Conservation (phyloP, 1,284 basidiomycete species). For the Phellopilus nigrolimitatus region DNA sequence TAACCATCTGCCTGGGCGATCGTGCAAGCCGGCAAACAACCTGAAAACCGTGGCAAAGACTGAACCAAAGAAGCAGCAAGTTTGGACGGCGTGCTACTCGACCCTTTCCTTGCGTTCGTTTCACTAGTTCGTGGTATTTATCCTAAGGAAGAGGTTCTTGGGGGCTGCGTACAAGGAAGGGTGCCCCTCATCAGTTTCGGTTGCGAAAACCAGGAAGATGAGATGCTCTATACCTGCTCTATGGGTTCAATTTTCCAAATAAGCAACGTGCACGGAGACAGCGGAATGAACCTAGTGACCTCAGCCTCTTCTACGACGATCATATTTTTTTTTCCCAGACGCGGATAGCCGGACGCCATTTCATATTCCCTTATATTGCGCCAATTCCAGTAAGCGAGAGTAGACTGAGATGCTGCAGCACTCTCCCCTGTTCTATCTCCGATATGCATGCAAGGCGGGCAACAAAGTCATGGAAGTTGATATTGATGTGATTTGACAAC, state of each 20-base stretch:
- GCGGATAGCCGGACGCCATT: no score
- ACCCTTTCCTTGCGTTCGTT: not conserved
- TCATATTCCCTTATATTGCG: no score
- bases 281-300: not conserved
- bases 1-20: not conserved
- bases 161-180: not conserved
- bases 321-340: no score
- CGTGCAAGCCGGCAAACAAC: slow-evolving; percentile 3
- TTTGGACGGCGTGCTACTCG: no score
- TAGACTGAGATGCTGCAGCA: not conserved
- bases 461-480: not conserved
- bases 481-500: not conserved
- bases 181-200: no score
- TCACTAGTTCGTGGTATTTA: not conserved
- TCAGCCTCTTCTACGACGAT: not conserved
- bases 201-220: no score
- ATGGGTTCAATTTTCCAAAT: not conserved
- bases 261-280: no score
- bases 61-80: not conserved
- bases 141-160: not conserved
- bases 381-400: no score
- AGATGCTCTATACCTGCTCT: no score
- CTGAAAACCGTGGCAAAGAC: slow-evolving; percentile 1
- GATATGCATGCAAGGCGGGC: not conserved
- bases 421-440: not conserved